Percentiles rank a stretch among this genome's conserved stretches.
Evolutionary conservation across 805 yeast species (phyloP).

Genomic region (Nakazawaea sp.): DNA sequence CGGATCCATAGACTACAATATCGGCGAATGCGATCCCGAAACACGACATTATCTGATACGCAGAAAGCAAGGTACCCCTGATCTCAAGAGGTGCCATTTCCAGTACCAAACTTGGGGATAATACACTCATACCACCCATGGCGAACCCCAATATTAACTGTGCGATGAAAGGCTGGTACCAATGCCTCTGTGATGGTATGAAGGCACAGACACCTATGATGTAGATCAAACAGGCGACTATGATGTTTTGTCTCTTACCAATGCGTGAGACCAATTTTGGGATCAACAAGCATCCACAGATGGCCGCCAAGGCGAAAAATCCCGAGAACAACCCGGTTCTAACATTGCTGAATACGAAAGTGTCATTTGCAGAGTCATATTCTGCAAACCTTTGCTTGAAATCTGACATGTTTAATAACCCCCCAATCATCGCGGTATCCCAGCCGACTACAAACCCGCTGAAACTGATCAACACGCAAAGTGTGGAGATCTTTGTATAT

Average conservation of each 20-base stretch:
- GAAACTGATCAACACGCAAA: constrained; percentile 10
- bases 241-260: constrained; percentile 14
- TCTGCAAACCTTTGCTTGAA: constrained; percentile 14
- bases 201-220: constrained; percentile 14
- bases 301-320: constrained; percentile 21
- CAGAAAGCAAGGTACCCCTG: constrained; percentile 31
- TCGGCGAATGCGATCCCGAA: constrained; percentile 14
- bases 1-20: constrained; percentile 31
- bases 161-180: constrained; percentile 16
- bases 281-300: constrained; percentile 16
- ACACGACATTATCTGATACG: constrained; percentile 32
- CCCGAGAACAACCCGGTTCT: constrained; percentile 18
- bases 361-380: not conserved
- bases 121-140: constrained; percentile 21
- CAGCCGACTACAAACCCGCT: constrained; percentile 21
- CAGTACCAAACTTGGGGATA: constrained; percentile 24
- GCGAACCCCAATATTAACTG: constrained; percentile 19
- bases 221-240: constrained; percentile 15
- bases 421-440: constrained; percentile 22
- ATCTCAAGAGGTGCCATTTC: constrained; percentile 33
- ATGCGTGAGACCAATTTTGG: constrained; percentile 9
- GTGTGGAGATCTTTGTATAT: not conserved
- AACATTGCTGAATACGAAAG: not conserved
- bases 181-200: not conserved
- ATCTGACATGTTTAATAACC: constrained; percentile 12